phyloP scores from a whole-genome alignment of 495 filamentous ascomycete species.

The Penicillium silybi region DNA sequence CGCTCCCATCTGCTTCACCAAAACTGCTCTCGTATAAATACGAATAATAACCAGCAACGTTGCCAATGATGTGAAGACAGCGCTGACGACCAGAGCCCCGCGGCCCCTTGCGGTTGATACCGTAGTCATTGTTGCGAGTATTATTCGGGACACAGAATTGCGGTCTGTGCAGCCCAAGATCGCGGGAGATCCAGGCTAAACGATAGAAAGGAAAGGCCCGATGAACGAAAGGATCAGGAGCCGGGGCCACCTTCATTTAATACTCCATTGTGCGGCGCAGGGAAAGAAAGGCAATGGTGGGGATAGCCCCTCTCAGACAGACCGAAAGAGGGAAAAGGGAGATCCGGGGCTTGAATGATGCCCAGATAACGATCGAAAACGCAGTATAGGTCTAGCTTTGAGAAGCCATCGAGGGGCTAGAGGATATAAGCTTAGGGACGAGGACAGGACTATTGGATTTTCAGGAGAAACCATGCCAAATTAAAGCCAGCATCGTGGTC shows the following conservation, averaged over 20 bases:
- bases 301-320: not conserved
- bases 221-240: not conserved
- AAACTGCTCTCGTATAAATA: conserved; percentile 51
- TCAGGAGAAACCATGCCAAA: not conserved
- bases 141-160: not conserved
- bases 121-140: conserved; percentile 27
- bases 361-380: not conserved
- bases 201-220: not conserved
- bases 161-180: not conserved
- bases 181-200: not conserved
- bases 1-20: conserved; percentile 56
- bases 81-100: conserved; percentile 27
- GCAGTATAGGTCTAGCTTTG: not conserved
- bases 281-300: conserved; percentile 2
- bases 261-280: conserved; percentile 4
- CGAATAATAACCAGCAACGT: conserved; percentile 27
- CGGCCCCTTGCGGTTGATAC: conserved; percentile 27
- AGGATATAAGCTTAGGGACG: conserved; percentile 9
- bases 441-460: not conserved
- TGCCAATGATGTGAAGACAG: conserved; percentile 30
- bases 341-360: conserved; percentile 1
- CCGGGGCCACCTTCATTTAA: conserved; percentile 12
- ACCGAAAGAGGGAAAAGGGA: not conserved
- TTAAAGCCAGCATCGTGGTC: not conserved
- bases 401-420: conserved; percentile 3